Conservation (phyloP, 2,329 filamentous ascomycete species). For the Chrysoporthe austroafricana region DNA sequence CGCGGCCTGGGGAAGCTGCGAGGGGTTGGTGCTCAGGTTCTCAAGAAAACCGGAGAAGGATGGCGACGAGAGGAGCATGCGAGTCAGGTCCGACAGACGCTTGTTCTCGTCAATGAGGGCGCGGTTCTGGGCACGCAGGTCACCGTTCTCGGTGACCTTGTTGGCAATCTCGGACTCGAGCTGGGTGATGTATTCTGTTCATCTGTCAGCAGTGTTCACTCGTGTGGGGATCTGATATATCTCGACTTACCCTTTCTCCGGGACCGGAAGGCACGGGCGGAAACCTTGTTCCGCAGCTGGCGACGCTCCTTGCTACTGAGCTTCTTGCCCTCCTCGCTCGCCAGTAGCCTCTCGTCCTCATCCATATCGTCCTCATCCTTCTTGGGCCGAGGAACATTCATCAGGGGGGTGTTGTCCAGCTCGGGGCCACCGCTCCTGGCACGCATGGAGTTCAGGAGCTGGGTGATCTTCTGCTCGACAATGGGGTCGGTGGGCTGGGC, state of each 20-base stretch:
- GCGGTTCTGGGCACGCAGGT: constrained; percentile 79
- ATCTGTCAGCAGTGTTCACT: constrained; percentile 50
- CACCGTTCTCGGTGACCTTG: constrained; percentile 82
- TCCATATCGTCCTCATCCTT: constrained; percentile 99
- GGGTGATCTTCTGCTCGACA: constrained; percentile 91
- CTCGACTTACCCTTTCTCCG: constrained; percentile 83
- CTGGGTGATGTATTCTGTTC: constrained; percentile 92
- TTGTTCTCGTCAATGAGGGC: constrained; percentile 84
- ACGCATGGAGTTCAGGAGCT: constrained; percentile 90
- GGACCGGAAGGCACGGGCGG: constrained; percentile 95
- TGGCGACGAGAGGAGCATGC: constrained; percentile 78
- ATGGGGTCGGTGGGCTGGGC: constrained; percentile 66
- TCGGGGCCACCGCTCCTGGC: constrained; percentile 65
- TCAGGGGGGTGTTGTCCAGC: constrained; percentile 51
- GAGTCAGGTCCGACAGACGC: constrained; percentile 76
- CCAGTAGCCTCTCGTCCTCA: constrained; percentile 84
- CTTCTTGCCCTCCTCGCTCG: constrained; percentile 99
- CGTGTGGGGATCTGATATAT: not conserved
- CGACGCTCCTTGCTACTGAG: constrained; percentile 96
- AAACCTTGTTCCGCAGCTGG: constrained; percentile 98
- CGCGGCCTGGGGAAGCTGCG: constrained; percentile 45
- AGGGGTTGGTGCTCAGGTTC: constrained; percentile 65
- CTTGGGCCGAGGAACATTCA: constrained; percentile 73
- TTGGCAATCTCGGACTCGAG: constrained; percentile 86
- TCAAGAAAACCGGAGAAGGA: constrained; percentile 84